Evolutionary conservation across 805 yeast species (phyloP), one percentile per base, ranked within the genome.

Genomic region (Myxozyma udenii): DNA sequence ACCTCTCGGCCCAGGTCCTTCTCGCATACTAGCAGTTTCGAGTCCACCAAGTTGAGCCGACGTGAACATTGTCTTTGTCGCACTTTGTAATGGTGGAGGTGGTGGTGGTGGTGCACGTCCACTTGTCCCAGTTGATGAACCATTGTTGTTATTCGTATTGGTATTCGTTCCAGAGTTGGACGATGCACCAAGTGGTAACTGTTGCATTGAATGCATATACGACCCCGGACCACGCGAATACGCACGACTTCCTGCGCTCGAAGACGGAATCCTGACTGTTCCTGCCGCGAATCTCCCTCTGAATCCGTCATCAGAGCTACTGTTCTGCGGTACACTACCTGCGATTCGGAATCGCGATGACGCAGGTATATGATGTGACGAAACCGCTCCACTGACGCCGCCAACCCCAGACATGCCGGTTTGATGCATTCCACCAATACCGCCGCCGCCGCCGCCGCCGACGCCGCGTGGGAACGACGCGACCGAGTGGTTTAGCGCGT

Each of bases 21-120:
- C 50, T 26, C 61, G 65, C 37, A 62, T 51, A 21, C 66, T 61
- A 14, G 68, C 62, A 57, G 70, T 70, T 48, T 73, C 76, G 45
- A 72, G 65, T 9, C 73, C 75, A 45, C 62, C 64, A 35, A 72
- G 62, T 59, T 69, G 75, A 11, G 74, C 68, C 30, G 67, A 61
- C 32, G 69, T 64, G 47, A 50, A 68, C 68, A 67, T 62, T 41
- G 60, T 66, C 4, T 64, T 61, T 30, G 51, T 51, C 11, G 23
- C 42, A 24, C 18, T 16, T 40, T 3, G 41, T 26, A 14, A 49
- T n/a, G n/a, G n/a, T n/a, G n/a, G n/a, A n/a, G n/a, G n/a, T n/a
- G n/a, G n/a, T n/a, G n/a, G n/a, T n/a, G n/a, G n/a, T n/a, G n/a
- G n/a, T n/a, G n/a, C n/a, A n/a, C n/a, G n/a, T n/a, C n/a, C n/a